Evolutionary conservation across 495 filamentous ascomycete genomes (phyloP), one percentile per base, ranked within the genome.

Genomic region (Hyphodiscus hymeniophilus): DNA sequence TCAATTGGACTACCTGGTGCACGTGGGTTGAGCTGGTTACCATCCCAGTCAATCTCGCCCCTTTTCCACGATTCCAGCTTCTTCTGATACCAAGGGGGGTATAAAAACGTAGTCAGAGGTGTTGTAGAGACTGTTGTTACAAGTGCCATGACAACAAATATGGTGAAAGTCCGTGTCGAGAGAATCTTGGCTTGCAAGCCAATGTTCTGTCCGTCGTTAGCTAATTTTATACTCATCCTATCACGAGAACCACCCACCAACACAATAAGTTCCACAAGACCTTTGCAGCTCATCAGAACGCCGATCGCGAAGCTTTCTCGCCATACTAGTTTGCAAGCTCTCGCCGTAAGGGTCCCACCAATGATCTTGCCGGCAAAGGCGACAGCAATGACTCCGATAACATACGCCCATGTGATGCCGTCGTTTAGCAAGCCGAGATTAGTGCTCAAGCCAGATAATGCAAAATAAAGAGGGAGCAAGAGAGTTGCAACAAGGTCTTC

Each of bases 141-240:
- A 7, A 97, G 70, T 26, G 92, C 91, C 77, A 97, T 96, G 52
- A 96, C 87, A n/a, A 98, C 92, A 45, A 98, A 98, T 48, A 98
- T 95, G 26, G 90, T 98, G 61, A 98, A 98, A 0, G 92, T 95
- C 22, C 80, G 77, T 20, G 76, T 74, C 41, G 85, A 91, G 23
- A 98, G 67, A 52, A 98, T 96, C 42, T 82, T 81, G 18, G 92
- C 92, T 75, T 94, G 85, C 13, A 92, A 74, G 20, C 92, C 92
- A 58, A 98, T 95, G 56, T 98, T 98, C 86, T 94, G 48, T 44
- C 47, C 30, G 4, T 21, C 3, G 22, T 34, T 7, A 42, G 44
- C 42, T 20, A 23, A 28, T 30, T 16, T 17, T 31, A 10, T 12
- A 17, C 7, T 32, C n/a, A 11, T 38, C 16, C 7, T 24, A 15